phyloP scores from a whole-genome alignment of 495 filamentous ascomycete species.

The Hypoxylon perforatum region DNA sequence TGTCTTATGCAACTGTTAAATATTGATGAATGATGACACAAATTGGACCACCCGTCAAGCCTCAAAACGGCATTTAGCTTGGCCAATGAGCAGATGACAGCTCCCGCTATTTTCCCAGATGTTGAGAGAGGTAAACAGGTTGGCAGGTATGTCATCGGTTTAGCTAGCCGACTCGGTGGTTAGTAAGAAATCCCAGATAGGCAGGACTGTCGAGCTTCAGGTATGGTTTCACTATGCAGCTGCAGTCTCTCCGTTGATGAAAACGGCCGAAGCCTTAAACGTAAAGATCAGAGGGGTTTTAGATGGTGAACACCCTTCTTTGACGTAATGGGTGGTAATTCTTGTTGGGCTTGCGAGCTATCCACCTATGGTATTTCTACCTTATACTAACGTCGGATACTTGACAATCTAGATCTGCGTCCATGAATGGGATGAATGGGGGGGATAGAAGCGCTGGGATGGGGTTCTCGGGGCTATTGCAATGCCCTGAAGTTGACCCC shows the following conservation, averaged over 20 bases:
- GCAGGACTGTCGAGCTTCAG: conserved; percentile 25
- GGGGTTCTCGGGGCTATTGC: conserved; percentile 15
- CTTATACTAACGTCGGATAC: conserved; percentile 13
- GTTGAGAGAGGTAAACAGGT: neutral
- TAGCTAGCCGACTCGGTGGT: neutral
- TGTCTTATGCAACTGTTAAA: neutral
- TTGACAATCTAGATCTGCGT: neutral
- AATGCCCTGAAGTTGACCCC: conserved; percentile 18
- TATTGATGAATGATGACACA: neutral
- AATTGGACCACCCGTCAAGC: neutral
- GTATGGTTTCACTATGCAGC: conserved; percentile 24
- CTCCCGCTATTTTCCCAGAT: conserved; percentile 4
- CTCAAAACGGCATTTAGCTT: neutral
- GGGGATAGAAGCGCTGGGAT: neutral
- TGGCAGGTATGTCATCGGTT: neutral
- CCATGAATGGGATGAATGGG: too few relatives aligned
- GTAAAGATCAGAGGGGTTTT: conserved; percentile 1
- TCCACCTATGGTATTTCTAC: neutral
- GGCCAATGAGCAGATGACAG: neutral
- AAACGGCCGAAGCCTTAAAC: conserved; percentile 19
- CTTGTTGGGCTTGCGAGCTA: neutral
- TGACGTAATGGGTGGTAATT: conserved; percentile 22
- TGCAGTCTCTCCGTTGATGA: conserved; percentile 10
- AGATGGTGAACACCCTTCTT: conserved; percentile 17
- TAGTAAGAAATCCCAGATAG: conserved; percentile 25